phyloP scores from a whole-genome alignment of 805 yeast species.

The Hagleromyces aurorensis region DNA sequence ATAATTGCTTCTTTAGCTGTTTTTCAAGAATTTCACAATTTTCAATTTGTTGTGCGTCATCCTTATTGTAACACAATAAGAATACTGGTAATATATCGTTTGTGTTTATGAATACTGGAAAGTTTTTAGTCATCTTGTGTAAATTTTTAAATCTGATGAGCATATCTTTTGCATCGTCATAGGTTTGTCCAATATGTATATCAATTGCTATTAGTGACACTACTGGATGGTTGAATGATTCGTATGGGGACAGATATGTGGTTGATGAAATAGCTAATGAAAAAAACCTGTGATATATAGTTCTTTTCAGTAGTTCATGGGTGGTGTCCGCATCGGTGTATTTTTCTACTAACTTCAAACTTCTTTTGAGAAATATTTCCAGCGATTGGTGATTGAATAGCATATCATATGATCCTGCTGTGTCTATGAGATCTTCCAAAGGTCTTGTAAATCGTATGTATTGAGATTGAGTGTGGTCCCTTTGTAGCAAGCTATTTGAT shows the following conservation, averaged over 20 bases:
- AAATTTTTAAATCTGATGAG: conserved; percentile 45
- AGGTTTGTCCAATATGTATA: conserved; percentile 20
- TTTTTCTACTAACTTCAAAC: conserved; percentile 26
- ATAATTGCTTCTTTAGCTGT: conserved; percentile 36
- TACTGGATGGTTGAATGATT: conserved; percentile 81
- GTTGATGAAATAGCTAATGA: conserved; percentile 49
- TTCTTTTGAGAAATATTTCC: conserved; percentile 31
- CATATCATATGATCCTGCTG: conserved; percentile 25
- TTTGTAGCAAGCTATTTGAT: conserved; percentile 28
- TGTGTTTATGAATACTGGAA: conserved; percentile 47
- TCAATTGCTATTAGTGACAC: conserved; percentile 64
- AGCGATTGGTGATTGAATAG: conserved; percentile 31
- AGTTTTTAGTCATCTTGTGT: conserved; percentile 39
- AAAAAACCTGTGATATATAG: conserved; percentile 50
- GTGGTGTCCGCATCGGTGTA: conserved; percentile 23
- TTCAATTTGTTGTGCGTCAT: conserved; percentile 38
- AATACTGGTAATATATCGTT: conserved; percentile 53
- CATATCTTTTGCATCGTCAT: conserved; percentile 50
- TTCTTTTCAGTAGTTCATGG: conserved; percentile 32
- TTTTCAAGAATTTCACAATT: conserved; percentile 34
- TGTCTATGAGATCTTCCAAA: conserved; percentile 28
- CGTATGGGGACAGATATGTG: conserved; percentile 62
- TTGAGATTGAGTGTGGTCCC: conserved; percentile 28
- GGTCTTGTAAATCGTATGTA: conserved; percentile 47
- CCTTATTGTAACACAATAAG: conserved; percentile 43